Base-by-base conservation (phyloP, 768 basidiomycete genomes). In the Tricholoma matsutake region DNA sequence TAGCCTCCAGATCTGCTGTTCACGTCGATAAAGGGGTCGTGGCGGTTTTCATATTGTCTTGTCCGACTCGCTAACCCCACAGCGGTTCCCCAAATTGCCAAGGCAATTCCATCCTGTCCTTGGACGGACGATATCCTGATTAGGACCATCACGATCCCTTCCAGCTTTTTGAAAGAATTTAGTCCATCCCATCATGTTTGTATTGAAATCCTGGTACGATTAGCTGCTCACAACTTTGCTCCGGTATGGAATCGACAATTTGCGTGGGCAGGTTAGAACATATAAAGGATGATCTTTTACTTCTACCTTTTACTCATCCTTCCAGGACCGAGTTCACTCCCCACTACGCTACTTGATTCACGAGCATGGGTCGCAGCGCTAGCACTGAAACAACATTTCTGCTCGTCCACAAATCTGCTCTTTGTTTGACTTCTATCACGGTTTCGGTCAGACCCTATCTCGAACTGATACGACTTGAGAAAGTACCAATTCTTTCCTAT, bases 391-490 rank as follows among this genome's bases (percentile, higher is more conserved):
- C 68, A 2, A 64, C 68, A 13, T 65, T 71, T 11, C 68, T 74
- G 62, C 62, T 73, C 45, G 63, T 65, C 41, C 66, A 69, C 51
- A 64, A 72, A 62, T 75, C 73, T 61, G 75, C 74, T 43, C 72
- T 79, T 28, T 68, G 66, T 16, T 58, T 76, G 13, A 69, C 72
- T 1, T 65, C 78, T 25, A 25, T 25, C 22, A 25, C 22, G 3
- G 62, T 63, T 18, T 13, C 59, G 16, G 49, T 73, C 14, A 70
- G 75, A 20, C 78, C 81, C 1, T 83, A 81, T 63, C 71, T 83
- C 37, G 81, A 83, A 66, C 70, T 83, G 20, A 79, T 81, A n/a
- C 72, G 82, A 62, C 63, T 83, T 10, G 80, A 81, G 58, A 83
- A 81, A 74, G 82, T 78, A 65, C 22, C n/a, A 9, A 47, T 54